These are phyloP conservation scores for Oxalis stricta DNA, from an alignment of 441 rosid genomes.

Conservation along the genomic window DNA sequence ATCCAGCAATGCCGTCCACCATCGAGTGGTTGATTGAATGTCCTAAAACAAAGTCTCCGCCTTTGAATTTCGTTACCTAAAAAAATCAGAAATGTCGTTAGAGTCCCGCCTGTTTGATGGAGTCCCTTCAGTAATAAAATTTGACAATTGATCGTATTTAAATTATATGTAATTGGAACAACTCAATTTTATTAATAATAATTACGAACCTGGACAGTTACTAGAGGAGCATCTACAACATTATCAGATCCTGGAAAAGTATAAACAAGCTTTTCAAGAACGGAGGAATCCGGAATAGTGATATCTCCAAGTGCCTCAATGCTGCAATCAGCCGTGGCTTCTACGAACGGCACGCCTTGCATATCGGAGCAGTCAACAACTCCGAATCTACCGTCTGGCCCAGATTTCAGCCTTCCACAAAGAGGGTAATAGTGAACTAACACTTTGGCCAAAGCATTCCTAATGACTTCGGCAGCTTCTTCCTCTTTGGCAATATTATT, in stretches of 20 bases:
- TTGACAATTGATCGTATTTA: too few relatives aligned
- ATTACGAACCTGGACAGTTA: constrained; percentile 15
- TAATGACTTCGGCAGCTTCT: not conserved
- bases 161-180: not conserved
- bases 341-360: constrained; percentile 18
- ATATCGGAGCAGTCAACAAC: constrained; percentile 12
- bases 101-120: too few relatives aligned
- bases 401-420: constrained; percentile 5
- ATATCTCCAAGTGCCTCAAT: constrained; percentile 16
- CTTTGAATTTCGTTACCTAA: constrained; percentile 27
- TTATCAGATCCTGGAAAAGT: constrained; percentile 1
- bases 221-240: constrained; percentile 6
- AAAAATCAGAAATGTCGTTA: too few relatives aligned
- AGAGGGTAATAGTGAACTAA: constrained; percentile 16
- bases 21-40: constrained; percentile 13
- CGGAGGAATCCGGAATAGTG: constrained; percentile 6
- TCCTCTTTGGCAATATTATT: not conserved
- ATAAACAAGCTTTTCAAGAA: constrained; percentile 7
- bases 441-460: constrained; percentile 16
- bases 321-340: constrained; percentile 12
- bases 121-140: too few relatives aligned
- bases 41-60: constrained; percentile 20
- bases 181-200: not conserved
- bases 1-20: constrained; percentile 12
- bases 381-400: constrained; percentile 9